Evolutionary conservation across 371 early-diverging fungal genomes (phyloP), one percentile per base, ranked within the genome.

Genomic region (Saksenaea oblongispora): DNA sequence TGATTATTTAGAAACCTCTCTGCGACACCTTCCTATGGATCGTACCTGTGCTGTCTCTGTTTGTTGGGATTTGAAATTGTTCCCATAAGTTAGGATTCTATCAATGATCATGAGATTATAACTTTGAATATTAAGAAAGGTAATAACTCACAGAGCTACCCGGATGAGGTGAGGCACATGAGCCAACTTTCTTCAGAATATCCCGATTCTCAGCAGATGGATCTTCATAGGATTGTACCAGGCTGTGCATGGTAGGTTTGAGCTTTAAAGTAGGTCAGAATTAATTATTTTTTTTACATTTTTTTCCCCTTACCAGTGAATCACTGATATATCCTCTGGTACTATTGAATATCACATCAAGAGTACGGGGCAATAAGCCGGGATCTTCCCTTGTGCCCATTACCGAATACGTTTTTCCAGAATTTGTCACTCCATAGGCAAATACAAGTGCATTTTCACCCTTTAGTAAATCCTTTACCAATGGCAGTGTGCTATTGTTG

Each of bases 361-460:
- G 51, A 1, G 90, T 74, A 10, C 88, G 74, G 15, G 89, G 88
- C 2, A 92, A 61, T 22, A 92, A 56, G 1, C 92, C 91, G 1
- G 85, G 77, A 13, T 79, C 71, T 14, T 70, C 61, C 27, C 64
- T 57, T 2, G 77, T 84, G 0, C 91, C 92, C 70, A 88, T 85
- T 22, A 89, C 79, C 0, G 89, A 80, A 54, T 84, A 89, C 0
- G 94, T 93, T 65, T 96, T 95, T 17, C 95, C 95, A 22, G 90
- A 89, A 36, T 91, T 91, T 27, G 93, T 93, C 51, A 90, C 89
- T 5, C 92, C 91, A 56, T 91, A 91, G 0, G 91, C 83, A 67
- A 92, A 90, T 35, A 91, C 54, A 22, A 90, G 68, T 18, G 85
- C 84, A 62, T 91, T 89, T 61, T 76, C 83, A 5, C 91, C 90